phyloP scores from a whole-genome alignment of 2,329 filamentous ascomycete genomes.

The Pseudophaeomoniella oleicola region DNA sequence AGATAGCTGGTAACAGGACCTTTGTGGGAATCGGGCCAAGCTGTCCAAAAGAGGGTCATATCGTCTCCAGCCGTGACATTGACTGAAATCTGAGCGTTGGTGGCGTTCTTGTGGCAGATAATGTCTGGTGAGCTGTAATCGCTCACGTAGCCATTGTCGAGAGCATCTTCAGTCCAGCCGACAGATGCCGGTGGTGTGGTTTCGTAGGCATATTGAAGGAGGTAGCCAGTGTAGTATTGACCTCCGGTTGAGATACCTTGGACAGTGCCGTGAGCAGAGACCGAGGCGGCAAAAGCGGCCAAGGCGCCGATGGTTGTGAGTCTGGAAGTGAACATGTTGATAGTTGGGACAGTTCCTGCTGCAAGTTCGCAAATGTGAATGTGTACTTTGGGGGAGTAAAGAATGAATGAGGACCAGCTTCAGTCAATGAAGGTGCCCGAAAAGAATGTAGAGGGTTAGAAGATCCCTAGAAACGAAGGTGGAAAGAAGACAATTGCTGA shows the following conservation, averaged over 20 bases:
- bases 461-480: too few relatives aligned
- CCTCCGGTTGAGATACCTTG: slow-evolving; percentile 26
- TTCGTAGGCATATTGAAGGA: slow-evolving; percentile 21
- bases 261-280: slow-evolving; percentile 33
- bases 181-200: slow-evolving; percentile 27
- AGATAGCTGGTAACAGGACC: slow-evolving; percentile 52
- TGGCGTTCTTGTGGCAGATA: slow-evolving; percentile 46
- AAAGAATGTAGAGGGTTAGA: too few relatives aligned
- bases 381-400: background rate
- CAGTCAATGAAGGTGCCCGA: slow-evolving; percentile 1
- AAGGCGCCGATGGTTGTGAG: background rate
- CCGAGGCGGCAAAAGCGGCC: slow-evolving; percentile 1
- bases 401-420: slow-evolving; percentile 1
- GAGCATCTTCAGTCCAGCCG: slow-evolving; percentile 39
- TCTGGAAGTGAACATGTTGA: background rate
- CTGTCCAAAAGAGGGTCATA: slow-evolving; percentile 47
- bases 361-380: too few relatives aligned
- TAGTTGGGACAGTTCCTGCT: background rate
- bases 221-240: slow-evolving; percentile 23
- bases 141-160: slow-evolving; percentile 39
- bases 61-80: slow-evolving; percentile 45
- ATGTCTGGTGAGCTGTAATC: slow-evolving; percentile 37
- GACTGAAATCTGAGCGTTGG: slow-evolving; percentile 34
- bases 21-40: slow-evolving; percentile 51
- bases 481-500: too few relatives aligned